These are phyloP conservation scores for Dendrobium officinale DNA, from an alignment of 106 monocot species.

Conservation along the genomic window DNA sequence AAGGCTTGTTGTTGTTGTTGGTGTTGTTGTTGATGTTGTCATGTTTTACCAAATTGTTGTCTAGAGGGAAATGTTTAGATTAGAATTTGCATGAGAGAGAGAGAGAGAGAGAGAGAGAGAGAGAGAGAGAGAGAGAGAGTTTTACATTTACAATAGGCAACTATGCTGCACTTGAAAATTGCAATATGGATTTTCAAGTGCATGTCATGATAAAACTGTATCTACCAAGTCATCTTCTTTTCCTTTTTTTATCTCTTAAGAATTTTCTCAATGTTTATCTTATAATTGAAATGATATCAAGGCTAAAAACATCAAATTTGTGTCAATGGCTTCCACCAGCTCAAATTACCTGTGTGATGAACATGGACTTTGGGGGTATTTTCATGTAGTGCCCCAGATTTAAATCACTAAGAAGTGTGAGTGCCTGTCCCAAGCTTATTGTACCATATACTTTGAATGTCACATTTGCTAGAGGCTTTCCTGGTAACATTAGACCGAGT, in stretches of 20 bases:
- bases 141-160: too few species aligned
- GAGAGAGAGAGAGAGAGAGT: too few species aligned
- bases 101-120: too few species aligned
- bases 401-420: constrained; percentile 16
- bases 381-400: constrained; percentile 33
- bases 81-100: too few species aligned
- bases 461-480: constrained; percentile 28
- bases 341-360: constrained; percentile 19
- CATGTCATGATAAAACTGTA: not conserved
- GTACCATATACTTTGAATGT: constrained; percentile 29
- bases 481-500: constrained; percentile 17
- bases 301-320: not conserved
- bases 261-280: not conserved
- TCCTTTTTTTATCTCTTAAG: not conserved
- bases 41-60: too few species aligned
- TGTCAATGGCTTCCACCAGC: not conserved
- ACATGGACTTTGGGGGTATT: constrained; percentile 30
- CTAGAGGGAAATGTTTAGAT: too few species aligned
- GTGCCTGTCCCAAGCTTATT: constrained; percentile 25
- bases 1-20: too few species aligned
- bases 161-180: not conserved
- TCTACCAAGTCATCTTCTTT: not conserved
- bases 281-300: not conserved
- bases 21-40: too few species aligned
- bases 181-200: not conserved